Evolutionary conservation across 169 alveolate genomes (phyloP).

Genomic region (Eimeria necatrix): DNA sequence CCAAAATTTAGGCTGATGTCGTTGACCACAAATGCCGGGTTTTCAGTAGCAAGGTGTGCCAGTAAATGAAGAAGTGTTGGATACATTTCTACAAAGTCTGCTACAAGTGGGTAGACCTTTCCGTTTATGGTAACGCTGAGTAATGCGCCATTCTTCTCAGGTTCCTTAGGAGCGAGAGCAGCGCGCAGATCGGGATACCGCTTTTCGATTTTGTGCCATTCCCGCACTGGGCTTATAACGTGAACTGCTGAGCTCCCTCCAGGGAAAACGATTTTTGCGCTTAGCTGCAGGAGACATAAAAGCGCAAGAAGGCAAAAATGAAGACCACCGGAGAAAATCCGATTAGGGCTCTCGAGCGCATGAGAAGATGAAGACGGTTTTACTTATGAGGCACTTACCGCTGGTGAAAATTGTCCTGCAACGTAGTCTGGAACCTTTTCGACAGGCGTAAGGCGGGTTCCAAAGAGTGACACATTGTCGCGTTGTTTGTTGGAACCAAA

Average conservation of each 20-base stretch:
- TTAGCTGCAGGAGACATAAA: not conserved
- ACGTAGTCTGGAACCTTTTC: constrained; percentile 48
- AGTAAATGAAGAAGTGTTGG: constrained; percentile 64
- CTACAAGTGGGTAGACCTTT: constrained; percentile 37
- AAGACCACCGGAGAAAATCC: too few species aligned
- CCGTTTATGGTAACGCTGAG: constrained; percentile 57
- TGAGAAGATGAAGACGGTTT: too few species aligned
- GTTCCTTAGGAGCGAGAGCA: constrained; percentile 64
- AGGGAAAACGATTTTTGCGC: constrained; percentile 51
- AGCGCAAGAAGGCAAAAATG: not conserved
- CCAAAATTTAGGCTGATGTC: constrained; percentile 40
- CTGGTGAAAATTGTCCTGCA: constrained; percentile 68
- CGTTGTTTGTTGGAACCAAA: constrained; percentile 55
- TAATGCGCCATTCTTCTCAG: constrained; percentile 63
- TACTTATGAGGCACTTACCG: not conserved
- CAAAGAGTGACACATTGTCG: constrained; percentile 33
- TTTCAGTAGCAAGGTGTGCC: constrained; percentile 57
- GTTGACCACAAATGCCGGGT: constrained; percentile 53
- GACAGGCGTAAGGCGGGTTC: constrained; percentile 57
- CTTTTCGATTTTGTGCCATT: constrained; percentile 50
- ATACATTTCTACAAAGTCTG: constrained; percentile 39
- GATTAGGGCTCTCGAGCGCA: too few species aligned
- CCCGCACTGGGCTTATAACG: constrained; percentile 55
- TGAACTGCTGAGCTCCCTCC: constrained; percentile 43
- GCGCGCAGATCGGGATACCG: constrained; percentile 40